Percentiles rank a stretch among this genome's conserved stretches.
phyloP scores from a whole-genome alignment of 2,329 filamentous ascomycete species.

The Dryadomyces quercivorus region DNA sequence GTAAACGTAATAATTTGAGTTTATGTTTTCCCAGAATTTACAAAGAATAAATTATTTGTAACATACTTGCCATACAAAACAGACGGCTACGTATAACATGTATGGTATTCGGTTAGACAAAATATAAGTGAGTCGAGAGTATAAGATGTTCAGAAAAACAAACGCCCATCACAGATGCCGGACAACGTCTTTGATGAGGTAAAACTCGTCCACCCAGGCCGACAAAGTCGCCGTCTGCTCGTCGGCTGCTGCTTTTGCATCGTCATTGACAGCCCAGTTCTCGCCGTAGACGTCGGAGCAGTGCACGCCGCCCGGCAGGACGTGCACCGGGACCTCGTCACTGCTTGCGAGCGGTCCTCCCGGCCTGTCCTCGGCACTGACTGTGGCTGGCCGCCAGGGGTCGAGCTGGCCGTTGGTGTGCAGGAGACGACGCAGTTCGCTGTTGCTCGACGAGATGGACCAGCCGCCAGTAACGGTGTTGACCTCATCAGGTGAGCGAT shows the following conservation, averaged over 20 bases:
- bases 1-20: too few species aligned
- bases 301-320: slow-evolving; percentile 24
- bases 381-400: slow-evolving; percentile 27
- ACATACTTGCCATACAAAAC: too few species aligned
- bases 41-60: too few species aligned
- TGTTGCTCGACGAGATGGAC: slow-evolving; percentile 21
- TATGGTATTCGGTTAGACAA: not conserved
- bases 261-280: slow-evolving; percentile 39
- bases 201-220: slow-evolving; percentile 41
- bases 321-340: slow-evolving; percentile 17
- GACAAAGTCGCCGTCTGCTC: slow-evolving; percentile 36
- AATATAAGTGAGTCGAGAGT: not conserved
- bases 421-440: slow-evolving; percentile 19
- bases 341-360: slow-evolving; percentile 24
- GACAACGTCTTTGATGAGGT: slow-evolving; percentile 16
- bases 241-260: slow-evolving; percentile 34
- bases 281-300: slow-evolving; percentile 26
- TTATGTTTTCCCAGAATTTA: too few species aligned
- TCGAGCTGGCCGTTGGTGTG: slow-evolving; percentile 28
- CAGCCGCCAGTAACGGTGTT: slow-evolving; percentile 29
- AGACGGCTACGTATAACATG: too few species aligned
- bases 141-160: not conserved
- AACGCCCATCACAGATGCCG: not conserved
- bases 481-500: slow-evolving; percentile 19
- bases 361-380: slow-evolving; percentile 24